A percentile compares a stretch with the other conserved stretches of the same genome.
phyloP scores from a whole-genome alignment of 75 land plant genomes.

The Ceratopteris richardii region DNA sequence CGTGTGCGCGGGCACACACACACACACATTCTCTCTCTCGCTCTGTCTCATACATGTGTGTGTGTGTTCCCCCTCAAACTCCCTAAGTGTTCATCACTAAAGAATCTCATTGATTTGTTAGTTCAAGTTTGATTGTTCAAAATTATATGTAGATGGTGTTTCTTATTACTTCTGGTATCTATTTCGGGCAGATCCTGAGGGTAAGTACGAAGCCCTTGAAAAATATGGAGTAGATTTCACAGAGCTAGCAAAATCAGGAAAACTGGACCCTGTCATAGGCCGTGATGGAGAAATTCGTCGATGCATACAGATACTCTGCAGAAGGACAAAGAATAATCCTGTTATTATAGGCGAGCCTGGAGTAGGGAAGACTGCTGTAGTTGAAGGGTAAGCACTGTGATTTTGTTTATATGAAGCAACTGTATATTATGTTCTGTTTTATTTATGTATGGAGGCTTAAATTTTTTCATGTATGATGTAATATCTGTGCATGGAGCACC shows the following conservation, averaged over 20 bases:
- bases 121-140: neutral
- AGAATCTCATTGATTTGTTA: neutral
- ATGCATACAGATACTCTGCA: conserved; percentile 71
- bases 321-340: conserved; percentile 92
- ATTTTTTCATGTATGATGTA: neutral
- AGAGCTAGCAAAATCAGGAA: conserved; percentile 62
- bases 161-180: neutral
- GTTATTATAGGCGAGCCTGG: conserved; percentile 92
- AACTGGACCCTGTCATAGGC: conserved; percentile 89
- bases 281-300: conserved; percentile 87
- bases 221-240: conserved; percentile 81
- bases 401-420: too few relatives aligned
- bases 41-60: too few relatives aligned
- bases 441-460: too few relatives aligned
- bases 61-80: too few relatives aligned
- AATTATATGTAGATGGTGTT: neutral
- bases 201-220: conserved; percentile 72
- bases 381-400: conserved; percentile 56
- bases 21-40: too few relatives aligned
- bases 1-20: too few relatives aligned
- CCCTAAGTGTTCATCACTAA: too few relatives aligned
- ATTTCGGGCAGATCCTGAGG: conserved; percentile 55
- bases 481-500: too few relatives aligned
- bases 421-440: too few relatives aligned
- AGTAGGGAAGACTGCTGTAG: conserved; percentile 89